These are phyloP conservation scores for Garcia nutans DNA, from an alignment of 345 rosid species.

Conservation along the genomic window DNA sequence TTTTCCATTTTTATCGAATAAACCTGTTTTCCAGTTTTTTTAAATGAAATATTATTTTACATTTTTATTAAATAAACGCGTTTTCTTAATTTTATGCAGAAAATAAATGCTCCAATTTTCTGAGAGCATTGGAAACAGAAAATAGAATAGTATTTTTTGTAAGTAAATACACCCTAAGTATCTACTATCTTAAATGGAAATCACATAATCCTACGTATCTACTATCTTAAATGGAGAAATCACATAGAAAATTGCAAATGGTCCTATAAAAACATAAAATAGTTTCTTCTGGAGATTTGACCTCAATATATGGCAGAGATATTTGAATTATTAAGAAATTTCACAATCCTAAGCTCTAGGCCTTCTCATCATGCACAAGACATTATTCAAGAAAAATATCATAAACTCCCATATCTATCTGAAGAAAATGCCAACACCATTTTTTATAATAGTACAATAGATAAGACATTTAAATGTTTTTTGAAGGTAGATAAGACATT, in stretches of 20 bases:
- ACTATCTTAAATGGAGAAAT: background rate
- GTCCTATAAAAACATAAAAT: background rate
- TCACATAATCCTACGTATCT: background rate
- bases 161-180: too few relatives aligned
- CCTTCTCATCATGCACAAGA: background rate
- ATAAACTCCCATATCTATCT: too few relatives aligned
- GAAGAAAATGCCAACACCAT: background rate
- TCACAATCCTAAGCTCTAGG: too few relatives aligned
- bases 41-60: too few relatives aligned
- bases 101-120: too few relatives aligned
- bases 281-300: background rate
- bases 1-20: too few relatives aligned
- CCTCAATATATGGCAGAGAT: background rate
- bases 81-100: too few relatives aligned
- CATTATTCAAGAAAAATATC: background rate
- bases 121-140: too few relatives aligned
- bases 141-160: too few relatives aligned
- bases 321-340: background rate
- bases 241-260: background rate
- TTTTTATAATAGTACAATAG: too few relatives aligned
- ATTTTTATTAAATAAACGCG: too few relatives aligned
- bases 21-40: too few relatives aligned
- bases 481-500: background rate
- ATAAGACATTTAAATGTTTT: background rate
- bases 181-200: background rate